A percentile compares a stretch with the other conserved stretches of the same genome.
These are phyloP conservation scores for Plasmodium vivax DNA, from an alignment of 169 alveolate species.

Conservation along the genomic window DNA sequence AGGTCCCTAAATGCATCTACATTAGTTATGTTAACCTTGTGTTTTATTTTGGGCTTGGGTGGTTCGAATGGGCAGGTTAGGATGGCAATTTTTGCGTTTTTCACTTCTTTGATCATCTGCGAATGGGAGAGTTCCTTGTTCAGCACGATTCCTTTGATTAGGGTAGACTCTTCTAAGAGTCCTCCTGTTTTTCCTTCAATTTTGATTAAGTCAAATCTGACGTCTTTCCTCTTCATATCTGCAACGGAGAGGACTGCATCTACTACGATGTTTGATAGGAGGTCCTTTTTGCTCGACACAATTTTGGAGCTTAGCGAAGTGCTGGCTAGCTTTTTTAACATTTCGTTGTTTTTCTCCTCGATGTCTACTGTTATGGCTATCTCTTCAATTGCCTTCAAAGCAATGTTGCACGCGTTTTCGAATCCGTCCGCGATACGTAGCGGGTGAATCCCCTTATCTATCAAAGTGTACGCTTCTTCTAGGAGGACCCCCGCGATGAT, in stretches of 20 bases:
- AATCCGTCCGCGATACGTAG: conserved; percentile 98
- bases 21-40: conserved; percentile 96
- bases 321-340: conserved; percentile 91
- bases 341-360: conserved; percentile 84
- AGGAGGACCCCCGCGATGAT: conserved; percentile 98
- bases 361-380: conserved; percentile 88
- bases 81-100: conserved; percentile 97
- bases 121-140: conserved; percentile 99
- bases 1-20: conserved; percentile 97
- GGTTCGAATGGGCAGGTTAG: conserved; percentile 99
- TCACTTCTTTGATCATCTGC: conserved; percentile 95
- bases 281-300: conserved; percentile 92
- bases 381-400: conserved; percentile 91
- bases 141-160: conserved; percentile 96
- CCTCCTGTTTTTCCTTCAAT: conserved; percentile 98
- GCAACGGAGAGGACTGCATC: conserved; percentile 98
- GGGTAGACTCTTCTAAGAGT: conserved; percentile 94
- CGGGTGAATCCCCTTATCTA: conserved; percentile 99
- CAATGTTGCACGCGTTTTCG: conserved; percentile 97
- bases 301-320: conserved; percentile 99
- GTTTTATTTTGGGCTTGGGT: conserved; percentile 99
- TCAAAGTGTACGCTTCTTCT: conserved; percentile 93
- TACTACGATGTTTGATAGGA: conserved; percentile 95
- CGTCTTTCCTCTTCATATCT: conserved; percentile 97
- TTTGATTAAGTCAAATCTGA: conserved; percentile 98